Base-by-base conservation (phyloP, 2,329 filamentous ascomycete genomes). In the Aphanoascus verrucosus region DNA sequence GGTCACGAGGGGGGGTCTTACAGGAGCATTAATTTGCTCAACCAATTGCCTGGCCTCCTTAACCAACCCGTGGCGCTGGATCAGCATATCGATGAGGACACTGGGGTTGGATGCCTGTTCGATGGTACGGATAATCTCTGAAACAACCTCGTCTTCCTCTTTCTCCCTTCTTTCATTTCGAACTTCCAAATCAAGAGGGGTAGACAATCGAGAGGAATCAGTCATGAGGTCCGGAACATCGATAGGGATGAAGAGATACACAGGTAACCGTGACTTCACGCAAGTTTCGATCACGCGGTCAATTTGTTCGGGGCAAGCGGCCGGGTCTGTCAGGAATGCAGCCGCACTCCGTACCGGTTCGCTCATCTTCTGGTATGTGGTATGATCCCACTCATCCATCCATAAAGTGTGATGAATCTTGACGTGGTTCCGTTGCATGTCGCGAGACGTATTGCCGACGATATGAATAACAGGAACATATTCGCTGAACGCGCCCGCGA, bases 381-480 rank as follows among this genome's bases (percentile, higher is more conserved):
- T 59, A 57, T 62, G 61, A 44, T 63, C 60, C 58, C 59, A 60
- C 41, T 60, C 56, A 12, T 60, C 56, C 23, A 59, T 63, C 56
- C 56, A 57, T 9, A 68, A 58, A 11, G 65, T 66, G 54, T 68
- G 66, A 54, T 68, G 66, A 43, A 67, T 59, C 15, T 56, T 59
- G 61, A 71, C 68, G 41, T 74, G 73, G 57, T 69, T 65, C 54
- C 68, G 69, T 60, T 78, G 75, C 5, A 72, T 72, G 14, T 67
- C 57, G 11, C 74, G 77, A 15, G 69, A 71, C 0, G 77, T 76
- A 19, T 72, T 72, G 9, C 77, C 77, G 40, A 84, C 81, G 53
- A 85, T 82, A 59, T 80, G 77, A 28, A 86, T 79, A 6, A 80
- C 73, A 34, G 72, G 70, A 4, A 77, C 75, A 68, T 78, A 81